A percentile compares a stretch with the other conserved stretches of the same genome.
phyloP scores from a whole-genome alignment of 2,329 filamentous ascomycete species.

The Alternaria incomplexa region DNA sequence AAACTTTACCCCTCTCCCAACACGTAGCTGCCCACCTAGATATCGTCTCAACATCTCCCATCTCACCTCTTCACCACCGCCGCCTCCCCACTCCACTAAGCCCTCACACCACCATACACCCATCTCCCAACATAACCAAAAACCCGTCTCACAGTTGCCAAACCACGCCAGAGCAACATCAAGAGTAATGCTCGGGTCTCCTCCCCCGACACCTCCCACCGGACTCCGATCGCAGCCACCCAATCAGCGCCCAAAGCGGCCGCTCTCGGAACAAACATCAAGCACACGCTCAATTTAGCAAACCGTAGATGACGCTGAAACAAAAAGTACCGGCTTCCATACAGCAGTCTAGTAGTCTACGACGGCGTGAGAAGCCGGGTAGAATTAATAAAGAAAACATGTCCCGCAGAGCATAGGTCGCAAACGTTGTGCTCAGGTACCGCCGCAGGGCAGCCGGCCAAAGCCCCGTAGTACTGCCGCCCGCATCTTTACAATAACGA shows the following conservation, averaged over 20 bases:
- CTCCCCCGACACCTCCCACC: slow-evolving; percentile 24
- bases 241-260: slow-evolving; percentile 15
- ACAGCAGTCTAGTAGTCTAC: not conserved
- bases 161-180: not conserved
- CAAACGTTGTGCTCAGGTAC: not conserved
- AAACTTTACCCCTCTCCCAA: not conserved
- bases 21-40: not conserved
- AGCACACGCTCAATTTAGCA: not conserved
- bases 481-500: not conserved
- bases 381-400: not conserved
- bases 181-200: slow-evolving; percentile 27
- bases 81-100: slow-evolving; percentile 1
- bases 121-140: not conserved
- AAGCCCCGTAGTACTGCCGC: not conserved
- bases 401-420: not conserved
- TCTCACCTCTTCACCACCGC: not conserved
- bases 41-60: not conserved
- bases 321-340: not conserved
- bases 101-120: not conserved
- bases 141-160: not conserved
- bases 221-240: slow-evolving; percentile 26
- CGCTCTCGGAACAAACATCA: slow-evolving; percentile 6
- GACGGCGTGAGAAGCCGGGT: not conserved
- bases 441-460: not conserved
- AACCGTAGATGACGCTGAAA: slow-evolving; percentile 9